A percentile compares a stretch with the other conserved stretches of the same genome.
Evolutionary conservation across 2,329 filamentous ascomycete species (phyloP).

Genomic region (Pyrenophora graminea): DNA sequence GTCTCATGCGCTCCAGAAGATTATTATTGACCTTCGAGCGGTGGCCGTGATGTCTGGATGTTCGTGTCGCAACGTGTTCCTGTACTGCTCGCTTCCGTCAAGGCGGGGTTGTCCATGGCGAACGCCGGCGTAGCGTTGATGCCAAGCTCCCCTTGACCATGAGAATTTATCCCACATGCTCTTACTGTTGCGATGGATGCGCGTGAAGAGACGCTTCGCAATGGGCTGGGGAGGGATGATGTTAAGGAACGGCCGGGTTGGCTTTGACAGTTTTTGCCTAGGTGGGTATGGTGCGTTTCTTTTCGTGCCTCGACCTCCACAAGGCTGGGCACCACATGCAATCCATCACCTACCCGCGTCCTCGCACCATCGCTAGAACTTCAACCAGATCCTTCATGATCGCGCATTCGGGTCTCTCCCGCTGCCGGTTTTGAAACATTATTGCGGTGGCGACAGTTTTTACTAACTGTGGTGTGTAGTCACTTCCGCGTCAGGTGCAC

Average conservation of each 20-base stretch:
- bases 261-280: slow-evolving; percentile 21
- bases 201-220: neutral
- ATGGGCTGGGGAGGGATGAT: slow-evolving; percentile 9
- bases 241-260: slow-evolving; percentile 19
- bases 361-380: slow-evolving; percentile 34
- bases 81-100: slow-evolving; percentile 12
- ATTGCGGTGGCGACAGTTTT: slow-evolving; percentile 28
- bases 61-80: slow-evolving; percentile 5
- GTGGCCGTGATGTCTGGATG: neutral
- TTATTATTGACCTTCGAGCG: neutral
- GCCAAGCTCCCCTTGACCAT: slow-evolving; percentile 7
- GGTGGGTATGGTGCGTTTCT: slow-evolving; percentile 27
- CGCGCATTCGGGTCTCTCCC: slow-evolving; percentile 19
- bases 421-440: slow-evolving; percentile 14
- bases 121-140: slow-evolving; percentile 8
- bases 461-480: slow-evolving; percentile 23
- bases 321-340: slow-evolving; percentile 13
- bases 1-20: neutral
- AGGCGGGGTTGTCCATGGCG: slow-evolving; percentile 14
- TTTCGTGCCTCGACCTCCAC: slow-evolving; percentile 35
- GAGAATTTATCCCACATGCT: neutral
- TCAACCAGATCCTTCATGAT: slow-evolving; percentile 36
- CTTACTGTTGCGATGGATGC: slow-evolving; percentile 2
- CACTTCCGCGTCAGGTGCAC: slow-evolving; percentile 36
- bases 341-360: slow-evolving; percentile 27